Percentiles rank a stretch among this genome's conserved stretches.
These are phyloP conservation scores for Monosporascus sp. DNA, from an alignment of 2,329 filamentous ascomycete species.

Conservation along the genomic window DNA sequence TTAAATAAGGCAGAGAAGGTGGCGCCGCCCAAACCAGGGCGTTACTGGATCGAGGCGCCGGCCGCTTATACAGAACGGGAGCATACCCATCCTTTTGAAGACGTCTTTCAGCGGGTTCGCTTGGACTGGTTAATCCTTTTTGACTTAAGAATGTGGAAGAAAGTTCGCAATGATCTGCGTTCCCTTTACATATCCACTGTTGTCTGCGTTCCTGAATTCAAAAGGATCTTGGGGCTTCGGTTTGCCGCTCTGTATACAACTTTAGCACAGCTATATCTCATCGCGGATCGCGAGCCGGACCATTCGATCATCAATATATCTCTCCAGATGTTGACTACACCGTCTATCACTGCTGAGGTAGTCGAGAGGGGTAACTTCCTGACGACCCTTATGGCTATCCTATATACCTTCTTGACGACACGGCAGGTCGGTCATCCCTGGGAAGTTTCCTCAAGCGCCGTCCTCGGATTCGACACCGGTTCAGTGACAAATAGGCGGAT, in stretches of 20 bases:
- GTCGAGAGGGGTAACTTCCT: slow-evolving; percentile 94
- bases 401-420: slow-evolving; percentile 95
- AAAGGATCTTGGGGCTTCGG: slow-evolving; percentile 84
- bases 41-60: slow-evolving; percentile 84
- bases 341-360: slow-evolving; percentile 92
- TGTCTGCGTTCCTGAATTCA: slow-evolving; percentile 92
- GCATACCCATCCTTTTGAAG: slow-evolving; percentile 68
- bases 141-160: slow-evolving; percentile 95
- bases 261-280: slow-evolving; percentile 87
- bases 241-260: slow-evolving; percentile 94
- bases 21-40: slow-evolving; percentile 57
- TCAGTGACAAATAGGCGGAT: slow-evolving; percentile 92
- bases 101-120: slow-evolving; percentile 82
- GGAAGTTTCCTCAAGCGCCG: slow-evolving; percentile 79
- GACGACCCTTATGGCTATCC: slow-evolving; percentile 88
- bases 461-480: slow-evolving; percentile 87
- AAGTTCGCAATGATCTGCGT: slow-evolving; percentile 80
- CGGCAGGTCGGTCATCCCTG: slow-evolving; percentile 92
- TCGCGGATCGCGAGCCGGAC: slow-evolving; percentile 92
- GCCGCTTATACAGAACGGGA: slow-evolving; percentile 59
- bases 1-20: slow-evolving; percentile 34
- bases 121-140: slow-evolving; percentile 94
- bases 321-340: slow-evolving; percentile 91
- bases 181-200: slow-evolving; percentile 96
- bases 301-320: slow-evolving; percentile 98